These are phyloP conservation scores for Xylariales sp. DNA, from an alignment of 2,329 filamentous ascomycete genomes.

Conservation along the genomic window DNA sequence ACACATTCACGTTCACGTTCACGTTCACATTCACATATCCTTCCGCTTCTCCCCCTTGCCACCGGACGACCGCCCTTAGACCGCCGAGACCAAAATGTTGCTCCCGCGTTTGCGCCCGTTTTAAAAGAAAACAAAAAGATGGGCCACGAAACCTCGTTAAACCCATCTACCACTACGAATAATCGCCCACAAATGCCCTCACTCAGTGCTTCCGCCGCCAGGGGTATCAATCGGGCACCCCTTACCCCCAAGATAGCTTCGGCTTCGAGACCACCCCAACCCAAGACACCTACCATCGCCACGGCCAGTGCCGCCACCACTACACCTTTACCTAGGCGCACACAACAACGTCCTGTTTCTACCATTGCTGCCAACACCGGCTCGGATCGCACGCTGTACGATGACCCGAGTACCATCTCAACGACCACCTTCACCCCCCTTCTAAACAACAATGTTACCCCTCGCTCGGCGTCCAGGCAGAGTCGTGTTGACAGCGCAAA, in stretches of 20 bases:
- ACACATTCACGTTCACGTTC: background rate
- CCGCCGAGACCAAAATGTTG: conserved; percentile 56
- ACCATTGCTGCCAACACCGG: conserved; percentile 46
- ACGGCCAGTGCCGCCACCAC: conserved; percentile 26
- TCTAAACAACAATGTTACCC: conserved; percentile 77
- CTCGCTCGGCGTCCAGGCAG: conserved; percentile 79
- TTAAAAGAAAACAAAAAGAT: conserved; percentile 51
- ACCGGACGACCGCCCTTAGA: conserved; percentile 38
- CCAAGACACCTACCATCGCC: conserved; percentile 43
- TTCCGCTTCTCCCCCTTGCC: background rate
- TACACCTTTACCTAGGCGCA: conserved; percentile 55
- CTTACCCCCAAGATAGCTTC: conserved; percentile 67
- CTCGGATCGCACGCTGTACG: conserved; percentile 48
- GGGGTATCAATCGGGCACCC: conserved; percentile 62
- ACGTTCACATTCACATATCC: background rate
- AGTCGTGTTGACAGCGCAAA: conserved; percentile 75
- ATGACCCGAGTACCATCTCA: conserved; percentile 58
- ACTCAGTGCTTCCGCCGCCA: conserved; percentile 70
- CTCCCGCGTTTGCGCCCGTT: conserved; percentile 46
- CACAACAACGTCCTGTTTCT: conserved; percentile 39
- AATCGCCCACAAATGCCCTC: conserved; percentile 74
- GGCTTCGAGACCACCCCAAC: conserved; percentile 33
- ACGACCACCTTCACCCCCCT: conserved; percentile 63
- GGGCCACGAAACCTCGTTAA: conserved; percentile 59
- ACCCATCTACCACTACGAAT: conserved; percentile 59